Base-by-base conservation (phyloP, 2,329 filamentous ascomycete genomes). In the Pseudogymnoascus sp. region DNA sequence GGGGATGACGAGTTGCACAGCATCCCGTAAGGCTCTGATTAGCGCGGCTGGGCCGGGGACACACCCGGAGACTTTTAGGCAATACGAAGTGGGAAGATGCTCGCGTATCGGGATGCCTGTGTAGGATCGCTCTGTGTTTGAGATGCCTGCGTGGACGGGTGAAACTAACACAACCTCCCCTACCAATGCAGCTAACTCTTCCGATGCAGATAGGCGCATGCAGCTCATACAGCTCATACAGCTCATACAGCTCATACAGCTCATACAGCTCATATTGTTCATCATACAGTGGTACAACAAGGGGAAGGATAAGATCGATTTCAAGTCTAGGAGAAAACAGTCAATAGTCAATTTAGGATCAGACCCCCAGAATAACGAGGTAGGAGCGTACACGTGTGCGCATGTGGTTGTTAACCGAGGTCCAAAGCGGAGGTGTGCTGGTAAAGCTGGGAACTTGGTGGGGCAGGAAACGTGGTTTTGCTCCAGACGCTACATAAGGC, bases 401-500 rank as follows among this genome's bases (percentile, higher is more conserved):
- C 5, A 57, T 19, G 51, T 57, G 51, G 51, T n/a, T 57, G 10
- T 57, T 57, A 28, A 28, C 25, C 51, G 4, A 34, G n/a, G 25
- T 31, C 28, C 28, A 31, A 31, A 10, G 28, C 28, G 28, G 28
- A 11, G 28, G 28, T 11, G 28, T 25, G 10, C 43, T 48, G 41
- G 23, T 28, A 57, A 8, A 57, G 28, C 51, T 57, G 25, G n/a
- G 51, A 19, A 19, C 45, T 34, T 21, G 10, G 48, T 19, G 48
- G 51, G 51, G 51, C 51, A 34, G 10, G 6, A 57, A 57, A 57
- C 51, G 51, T 57, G 51, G 51, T 57, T 19, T 57, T 57, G 25
- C 4, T 57, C 51, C 51, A 19, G 28, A 19, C 28, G 28, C 51
- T 8, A 54, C 25, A 31, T 31, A 16, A 31, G 25, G 25, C n/a